Base-by-base conservation (phyloP, 2,329 filamentous ascomycete species). In the Trematosphaeria pertusa region DNA sequence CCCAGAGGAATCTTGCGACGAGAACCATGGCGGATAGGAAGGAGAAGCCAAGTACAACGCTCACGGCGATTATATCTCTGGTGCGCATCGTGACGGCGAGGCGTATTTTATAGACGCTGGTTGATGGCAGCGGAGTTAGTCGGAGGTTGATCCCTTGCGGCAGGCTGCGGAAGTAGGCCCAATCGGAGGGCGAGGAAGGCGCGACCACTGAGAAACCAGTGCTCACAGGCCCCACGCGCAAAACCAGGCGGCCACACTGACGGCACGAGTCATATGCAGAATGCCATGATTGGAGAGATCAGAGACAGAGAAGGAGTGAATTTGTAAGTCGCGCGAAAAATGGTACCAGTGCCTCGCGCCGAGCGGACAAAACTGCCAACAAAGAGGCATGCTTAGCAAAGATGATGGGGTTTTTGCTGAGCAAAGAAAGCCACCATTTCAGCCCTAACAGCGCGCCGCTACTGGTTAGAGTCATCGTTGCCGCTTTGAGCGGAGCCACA, bases 101-200 rank as follows among this genome's bases (percentile, higher is more conserved):
- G 22, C 24, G 14, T 35, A 26, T 43, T 62, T 64, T 57, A 38
- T 48, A 52, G 45, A n/a, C 38, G 46, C 51, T 53, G 22, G 43
- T 51, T 50, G 55, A 48, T 54, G 52, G 37, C 40, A 32, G 48
- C 54, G 48, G 46, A 52, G 50, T 24, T 28, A 40, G 21, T 40
- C 38, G 41, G 35, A 37, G 3, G 46, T 10, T 34, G 14, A 11
- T 30, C 28, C 38, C 28, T 36, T 9, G 4, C 7, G 10, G n/a
- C n/a, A 18, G 17, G 32, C 15, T 18, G 14, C 6, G 15, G 35
- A n/a, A 24, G 31, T 12, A n/a, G 30, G 38, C 11, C 63, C 59
- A 64, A 65, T 65, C 63, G 63, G 63, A 63, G 43, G 33, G 50
- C 54, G 52, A 52, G 63, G 62, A 64, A 64, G 55, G 34, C 43